A percentile compares a stretch with the other conserved stretches of the same genome.
These are phyloP conservation scores for Blastobotrys parvus DNA, from an alignment of 805 yeast genomes.

Conservation along the genomic window DNA sequence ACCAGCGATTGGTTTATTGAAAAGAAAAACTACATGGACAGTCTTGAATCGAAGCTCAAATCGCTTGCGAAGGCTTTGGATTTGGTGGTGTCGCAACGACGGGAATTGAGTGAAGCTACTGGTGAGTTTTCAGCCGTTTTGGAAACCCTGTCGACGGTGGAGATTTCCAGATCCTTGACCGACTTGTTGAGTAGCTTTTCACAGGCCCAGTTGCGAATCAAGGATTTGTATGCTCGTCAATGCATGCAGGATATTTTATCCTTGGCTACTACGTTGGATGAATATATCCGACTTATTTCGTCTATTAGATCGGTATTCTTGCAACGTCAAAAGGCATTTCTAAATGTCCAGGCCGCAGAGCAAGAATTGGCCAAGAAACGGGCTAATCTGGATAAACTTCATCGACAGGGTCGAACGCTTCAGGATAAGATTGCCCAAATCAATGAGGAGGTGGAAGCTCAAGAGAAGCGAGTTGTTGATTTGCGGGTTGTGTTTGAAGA, in stretches of 20 bases:
- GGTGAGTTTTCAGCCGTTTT: conserved; percentile 56
- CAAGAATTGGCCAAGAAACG: conserved; percentile 42
- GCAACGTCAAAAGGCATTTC: conserved; percentile 54
- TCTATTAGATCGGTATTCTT: conserved; percentile 67
- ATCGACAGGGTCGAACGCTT: conserved; percentile 42
- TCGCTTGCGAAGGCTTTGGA: conserved; percentile 66
- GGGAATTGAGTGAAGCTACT: conserved; percentile 59
- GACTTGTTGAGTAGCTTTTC: conserved; percentile 64
- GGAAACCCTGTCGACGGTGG: conserved; percentile 60
- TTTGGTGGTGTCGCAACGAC: conserved; percentile 62
- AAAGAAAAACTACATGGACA: conserved; percentile 59
- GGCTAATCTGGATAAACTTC: conserved; percentile 37
- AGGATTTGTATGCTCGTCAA: conserved; percentile 67
- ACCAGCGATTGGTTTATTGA: conserved; percentile 71
- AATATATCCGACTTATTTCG: conserved; percentile 68
- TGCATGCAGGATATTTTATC: conserved; percentile 81
- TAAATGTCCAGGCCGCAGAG: conserved; percentile 38
- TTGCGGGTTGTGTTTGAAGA: conserved; percentile 55
- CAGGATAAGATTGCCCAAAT: conserved; percentile 53
- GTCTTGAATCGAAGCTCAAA: conserved; percentile 63
- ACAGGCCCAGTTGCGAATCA: conserved; percentile 59
- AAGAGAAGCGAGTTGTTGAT: conserved; percentile 44
- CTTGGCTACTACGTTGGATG: conserved; percentile 79
- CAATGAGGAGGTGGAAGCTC: conserved; percentile 49
- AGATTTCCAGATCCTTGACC: conserved; percentile 58